A percentile compares a stretch with the other conserved stretches of the same genome.
Conservation (phyloP, 352 stramenopile genomes). For the Stramenopiles sp. region DNA sequence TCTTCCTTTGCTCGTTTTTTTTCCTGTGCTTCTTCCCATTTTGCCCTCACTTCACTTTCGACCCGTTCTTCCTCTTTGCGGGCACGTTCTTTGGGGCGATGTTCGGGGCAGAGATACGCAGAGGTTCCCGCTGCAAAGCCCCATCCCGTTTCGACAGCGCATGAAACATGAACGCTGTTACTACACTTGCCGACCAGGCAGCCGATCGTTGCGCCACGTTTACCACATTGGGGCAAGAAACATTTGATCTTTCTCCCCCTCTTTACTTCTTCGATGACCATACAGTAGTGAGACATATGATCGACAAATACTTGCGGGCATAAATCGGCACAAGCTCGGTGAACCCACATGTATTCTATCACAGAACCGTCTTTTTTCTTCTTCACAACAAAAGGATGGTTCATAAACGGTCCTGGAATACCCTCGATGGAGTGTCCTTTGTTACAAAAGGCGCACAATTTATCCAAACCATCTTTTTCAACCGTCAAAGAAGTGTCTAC, state of each 20-base stretch:
- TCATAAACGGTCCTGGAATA: background rate
- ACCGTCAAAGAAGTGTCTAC: background rate
- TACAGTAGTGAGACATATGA: background rate
- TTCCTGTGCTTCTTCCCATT: background rate
- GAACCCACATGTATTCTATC: background rate
- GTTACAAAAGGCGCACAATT: conserved; percentile 6
- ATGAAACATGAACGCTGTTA: conserved; percentile 2
- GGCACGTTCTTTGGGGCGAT: background rate
- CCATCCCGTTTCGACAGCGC: conserved; percentile 5
- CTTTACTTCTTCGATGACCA: conserved; percentile 4
- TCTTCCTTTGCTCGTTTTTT: conserved; percentile 4
- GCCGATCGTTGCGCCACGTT: background rate
- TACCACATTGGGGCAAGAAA: background rate
- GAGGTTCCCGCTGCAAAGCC: conserved; percentile 7
- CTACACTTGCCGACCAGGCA: conserved; percentile 3
- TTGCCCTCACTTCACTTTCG: background rate
- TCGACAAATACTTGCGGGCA: background rate
- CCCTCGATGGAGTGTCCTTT: background rate
- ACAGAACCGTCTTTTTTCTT: background rate
- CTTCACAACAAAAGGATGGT: background rate
- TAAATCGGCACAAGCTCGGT: conserved; percentile 10
- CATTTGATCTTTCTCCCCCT: conserved; percentile 11
- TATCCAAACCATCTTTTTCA: background rate
- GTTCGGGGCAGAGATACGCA: conserved; percentile 3
- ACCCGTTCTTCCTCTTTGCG: background rate